These are phyloP conservation scores for Talaromyces sp. DNA, from an alignment of 2,329 filamentous ascomycete species.

Conservation along the genomic window DNA sequence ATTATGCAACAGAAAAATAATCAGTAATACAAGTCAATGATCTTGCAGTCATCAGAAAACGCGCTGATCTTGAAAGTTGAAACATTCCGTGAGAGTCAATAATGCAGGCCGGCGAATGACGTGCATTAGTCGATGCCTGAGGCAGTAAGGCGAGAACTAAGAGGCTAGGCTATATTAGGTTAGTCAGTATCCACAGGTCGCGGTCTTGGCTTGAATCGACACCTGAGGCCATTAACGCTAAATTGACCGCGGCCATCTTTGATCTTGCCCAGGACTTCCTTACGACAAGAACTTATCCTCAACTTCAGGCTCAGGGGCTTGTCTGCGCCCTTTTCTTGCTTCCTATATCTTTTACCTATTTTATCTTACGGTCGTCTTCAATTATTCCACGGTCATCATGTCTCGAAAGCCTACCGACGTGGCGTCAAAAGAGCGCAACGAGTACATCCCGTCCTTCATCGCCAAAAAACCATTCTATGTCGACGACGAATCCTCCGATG, in stretches of 20 bases:
- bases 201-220: background rate
- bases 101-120: slow-evolving; percentile 12
- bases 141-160: background rate
- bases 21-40: background rate
- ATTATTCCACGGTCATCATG: slow-evolving; percentile 23
- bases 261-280: background rate
- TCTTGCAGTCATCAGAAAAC: background rate
- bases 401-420: slow-evolving; percentile 50
- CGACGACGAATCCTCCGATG: slow-evolving; percentile 65
- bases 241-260: background rate
- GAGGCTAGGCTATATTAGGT: background rate
- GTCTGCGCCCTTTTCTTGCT: background rate
- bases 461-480: slow-evolving; percentile 97
- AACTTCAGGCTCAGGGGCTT: background rate
- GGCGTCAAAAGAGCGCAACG: slow-evolving; percentile 79
- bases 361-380: background rate
- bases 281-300: background rate
- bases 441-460: slow-evolving; percentile 98
- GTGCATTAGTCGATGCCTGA: slow-evolving; percentile 13
- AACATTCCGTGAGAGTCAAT: slow-evolving; percentile 5
- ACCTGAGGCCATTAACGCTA: background rate
- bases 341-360: background rate
- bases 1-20: background rate
- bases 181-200: background rate
- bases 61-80: background rate